These are phyloP conservation scores for Xenosphaeropsis pyriputrescens DNA, from an alignment of 2,329 filamentous ascomycete genomes.

Conservation along the genomic window DNA sequence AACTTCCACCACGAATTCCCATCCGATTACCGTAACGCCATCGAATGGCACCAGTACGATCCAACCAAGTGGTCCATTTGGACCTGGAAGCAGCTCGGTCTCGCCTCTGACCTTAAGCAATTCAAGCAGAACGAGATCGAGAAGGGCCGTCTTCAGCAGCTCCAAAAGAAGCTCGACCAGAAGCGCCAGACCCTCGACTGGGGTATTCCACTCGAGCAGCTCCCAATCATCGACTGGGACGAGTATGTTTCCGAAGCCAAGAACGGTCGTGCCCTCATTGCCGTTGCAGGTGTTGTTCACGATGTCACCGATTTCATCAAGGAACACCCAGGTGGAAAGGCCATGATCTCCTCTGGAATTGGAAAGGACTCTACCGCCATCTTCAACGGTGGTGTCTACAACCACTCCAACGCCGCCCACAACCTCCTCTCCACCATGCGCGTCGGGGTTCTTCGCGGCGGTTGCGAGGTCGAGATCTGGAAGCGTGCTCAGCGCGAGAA, in stretches of 20 bases:
- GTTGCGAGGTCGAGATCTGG: slow-evolving; percentile 81
- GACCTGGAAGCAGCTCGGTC: slow-evolving; percentile 64
- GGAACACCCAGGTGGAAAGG: slow-evolving; percentile 74
- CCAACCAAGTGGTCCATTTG: slow-evolving; percentile 82
- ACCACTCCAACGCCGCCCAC: slow-evolving; percentile 75
- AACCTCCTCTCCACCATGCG: slow-evolving; percentile 76
- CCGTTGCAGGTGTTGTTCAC: slow-evolving; percentile 70
- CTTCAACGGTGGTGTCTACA: slow-evolving; percentile 80
- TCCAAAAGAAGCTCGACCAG: slow-evolving; percentile 81
- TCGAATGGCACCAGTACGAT: slow-evolving; percentile 79
- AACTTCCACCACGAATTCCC: slow-evolving; percentile 93
- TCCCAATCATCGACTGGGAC: slow-evolving; percentile 73
- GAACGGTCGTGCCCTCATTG: slow-evolving; percentile 59
- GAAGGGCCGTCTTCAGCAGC: slow-evolving; percentile 72
- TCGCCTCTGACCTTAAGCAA: slow-evolving; percentile 74
- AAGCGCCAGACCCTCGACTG: slow-evolving; percentile 66
- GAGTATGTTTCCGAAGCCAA: slow-evolving; percentile 64
- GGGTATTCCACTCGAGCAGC: slow-evolving; percentile 68
- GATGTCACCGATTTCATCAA: slow-evolving; percentile 71
- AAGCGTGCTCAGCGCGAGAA: slow-evolving; percentile 69
- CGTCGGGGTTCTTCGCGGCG: slow-evolving; percentile 68
- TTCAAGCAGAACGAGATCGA: slow-evolving; percentile 83
- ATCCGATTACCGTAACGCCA: slow-evolving; percentile 84
- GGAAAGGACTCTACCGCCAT: slow-evolving; percentile 79
- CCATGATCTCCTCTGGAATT: slow-evolving; percentile 63